Evolutionary conservation across 306 rosid species (phyloP).

Genomic region (Corylus americana): DNA sequence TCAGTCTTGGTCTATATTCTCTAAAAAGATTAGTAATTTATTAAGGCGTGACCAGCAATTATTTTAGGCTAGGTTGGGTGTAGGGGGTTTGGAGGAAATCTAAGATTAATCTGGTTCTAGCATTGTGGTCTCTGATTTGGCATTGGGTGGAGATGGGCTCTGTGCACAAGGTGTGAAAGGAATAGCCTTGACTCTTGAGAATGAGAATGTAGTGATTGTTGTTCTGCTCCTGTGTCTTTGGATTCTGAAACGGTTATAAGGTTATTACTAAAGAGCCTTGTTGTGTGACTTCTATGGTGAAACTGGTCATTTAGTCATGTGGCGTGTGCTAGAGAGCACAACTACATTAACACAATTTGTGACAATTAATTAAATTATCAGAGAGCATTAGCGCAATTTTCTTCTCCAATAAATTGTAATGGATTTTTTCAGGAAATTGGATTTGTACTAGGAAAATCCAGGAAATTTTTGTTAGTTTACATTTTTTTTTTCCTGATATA

Average conservation of each 20-base stretch:
- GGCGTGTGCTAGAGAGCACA: not conserved
- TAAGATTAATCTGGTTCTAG: no score
- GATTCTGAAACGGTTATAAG: not conserved
- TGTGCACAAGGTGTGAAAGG: not conserved
- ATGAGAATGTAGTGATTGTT: not conserved
- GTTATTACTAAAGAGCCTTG: not conserved
- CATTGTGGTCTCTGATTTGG: not conserved
- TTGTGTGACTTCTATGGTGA: not conserved
- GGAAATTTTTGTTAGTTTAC: not conserved
- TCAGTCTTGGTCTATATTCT: not conserved
- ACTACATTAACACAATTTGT: no score
- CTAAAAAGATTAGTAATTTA: not conserved
- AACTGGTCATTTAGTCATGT: not conserved
- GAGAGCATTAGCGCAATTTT: no score
- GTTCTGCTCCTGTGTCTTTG: not conserved
- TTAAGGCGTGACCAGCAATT: not conserved
- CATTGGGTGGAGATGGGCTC: not conserved
- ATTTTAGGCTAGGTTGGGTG: not conserved
- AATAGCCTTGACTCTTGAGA: no score
- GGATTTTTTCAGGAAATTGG: not conserved
- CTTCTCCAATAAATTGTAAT: not conserved
- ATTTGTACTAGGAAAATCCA: not conserved
- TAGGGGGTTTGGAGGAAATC: not conserved
- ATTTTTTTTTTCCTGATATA: not conserved
- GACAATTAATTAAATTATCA: no score